Evolutionary conservation across 140 eudicot species (phyloP), one percentile per base, ranked within the genome.

Genomic region (Bidens hawaiensis): DNA sequence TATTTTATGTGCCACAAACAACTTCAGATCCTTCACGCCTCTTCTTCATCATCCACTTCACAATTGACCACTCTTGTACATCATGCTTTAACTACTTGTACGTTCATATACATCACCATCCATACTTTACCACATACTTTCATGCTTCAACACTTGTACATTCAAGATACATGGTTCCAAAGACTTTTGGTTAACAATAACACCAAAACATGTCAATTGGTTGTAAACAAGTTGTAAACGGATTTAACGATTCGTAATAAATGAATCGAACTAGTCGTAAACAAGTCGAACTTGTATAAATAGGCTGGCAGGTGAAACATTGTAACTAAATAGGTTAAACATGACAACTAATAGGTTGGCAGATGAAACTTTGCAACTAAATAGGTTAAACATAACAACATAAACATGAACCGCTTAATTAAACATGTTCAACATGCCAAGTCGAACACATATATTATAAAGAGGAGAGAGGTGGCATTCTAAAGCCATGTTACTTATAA

Each of bases 21-120:
- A 65, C 54, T 73, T 73, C 55, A 5, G 47, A 65, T 73, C 73
- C 78, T 73, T 65, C 73, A 73, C 78, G 78, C 68, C 78, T 73
- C 78, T 73, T 73, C 68, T 46, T 65, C 73, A 24, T 73, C 73
- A 73, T 65, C 78, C 73, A 73, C 52, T 12, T 65, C 21, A 15
- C 43, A 45, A 60, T 71, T 62, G 64, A 71, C 70, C 49, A n/a
- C 64, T 62, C 67, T 30, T 64, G 61, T 72, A 43, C 72, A 15
- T 54, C 28, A 56, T 25, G 72, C 72, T 73, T 64, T 55, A 64
- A 30, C 15, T 40, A 64, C 72, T 53, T 72, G 65, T 62, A 71
- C 75, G 15, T 34, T 10, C 15, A 48, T n/a, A 30, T 49, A 46
- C 61, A 22, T 50, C 46, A 28, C 38, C 6, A 26, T 62, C 50